Conservation (phyloP, 2,329 filamentous ascomycete species). For the Aureobasidium sp. region DNA sequence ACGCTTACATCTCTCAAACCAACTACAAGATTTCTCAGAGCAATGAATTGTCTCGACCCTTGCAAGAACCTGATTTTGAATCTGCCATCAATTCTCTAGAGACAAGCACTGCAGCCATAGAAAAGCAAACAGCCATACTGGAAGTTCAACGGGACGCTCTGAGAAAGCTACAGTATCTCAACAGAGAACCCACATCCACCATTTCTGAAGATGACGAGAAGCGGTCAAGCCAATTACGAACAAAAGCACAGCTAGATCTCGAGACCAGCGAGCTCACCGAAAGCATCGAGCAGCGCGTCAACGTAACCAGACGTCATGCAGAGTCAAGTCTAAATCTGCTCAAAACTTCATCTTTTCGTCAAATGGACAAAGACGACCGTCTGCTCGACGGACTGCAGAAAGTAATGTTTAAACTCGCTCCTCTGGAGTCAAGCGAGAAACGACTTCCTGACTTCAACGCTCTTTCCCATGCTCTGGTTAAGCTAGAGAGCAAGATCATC, state of each 20-base stretch:
- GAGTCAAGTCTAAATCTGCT: slow-evolving; percentile 4
- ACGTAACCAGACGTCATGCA: neutral
- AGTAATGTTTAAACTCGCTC: slow-evolving; percentile 64
- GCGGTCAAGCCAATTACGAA: slow-evolving; percentile 34
- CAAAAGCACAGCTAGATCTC: slow-evolving; percentile 48
- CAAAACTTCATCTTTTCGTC: slow-evolving; percentile 34
- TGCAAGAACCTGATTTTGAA: slow-evolving; percentile 67
- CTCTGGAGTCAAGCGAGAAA: neutral
- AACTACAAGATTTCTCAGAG: neutral
- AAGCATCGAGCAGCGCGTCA: slow-evolving; percentile 35
- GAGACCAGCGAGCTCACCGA: slow-evolving; percentile 37
- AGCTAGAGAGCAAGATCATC: slow-evolving; percentile 45
- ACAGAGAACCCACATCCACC: slow-evolving; percentile 11
- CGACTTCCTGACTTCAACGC: slow-evolving; percentile 56
- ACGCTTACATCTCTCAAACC: slow-evolving; percentile 8
- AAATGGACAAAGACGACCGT: slow-evolving; percentile 62
- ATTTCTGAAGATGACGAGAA: slow-evolving; percentile 19
- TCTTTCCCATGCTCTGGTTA: slow-evolving; percentile 55
- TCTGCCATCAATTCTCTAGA: slow-evolving; percentile 69
- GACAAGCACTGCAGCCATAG: slow-evolving; percentile 69
- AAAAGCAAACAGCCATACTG: slow-evolving; percentile 68
- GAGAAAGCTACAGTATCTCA: slow-evolving; percentile 56
- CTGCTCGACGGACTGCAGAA: slow-evolving; percentile 72
- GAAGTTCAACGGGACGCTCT: slow-evolving; percentile 70
- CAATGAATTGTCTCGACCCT: slow-evolving; percentile 40